A percentile compares a stretch with the other conserved stretches of the same genome.
Evolutionary conservation across 2,329 filamentous ascomycete genomes (phyloP).

Genomic region (Epichloe baconii): DNA sequence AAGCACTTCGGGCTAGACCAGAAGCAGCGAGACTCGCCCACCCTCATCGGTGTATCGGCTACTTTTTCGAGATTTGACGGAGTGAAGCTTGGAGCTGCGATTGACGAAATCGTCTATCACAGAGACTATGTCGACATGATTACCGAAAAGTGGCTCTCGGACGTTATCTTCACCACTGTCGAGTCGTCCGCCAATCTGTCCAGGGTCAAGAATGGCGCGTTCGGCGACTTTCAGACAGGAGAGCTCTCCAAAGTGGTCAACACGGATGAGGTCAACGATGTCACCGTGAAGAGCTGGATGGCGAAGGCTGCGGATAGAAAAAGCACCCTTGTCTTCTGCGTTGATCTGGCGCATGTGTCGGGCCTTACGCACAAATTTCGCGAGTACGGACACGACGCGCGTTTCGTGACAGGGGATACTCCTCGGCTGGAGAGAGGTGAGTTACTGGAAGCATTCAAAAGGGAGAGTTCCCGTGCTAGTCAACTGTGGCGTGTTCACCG

Average conservation of each 20-base stretch:
- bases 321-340: constrained; percentile 89
- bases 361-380: constrained; percentile 67
- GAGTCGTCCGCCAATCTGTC: constrained; percentile 70
- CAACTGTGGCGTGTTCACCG: constrained; percentile 93
- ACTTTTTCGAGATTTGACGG: constrained; percentile 70
- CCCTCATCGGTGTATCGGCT: constrained; percentile 82
- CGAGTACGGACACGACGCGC: constrained; percentile 64
- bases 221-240: constrained; percentile 65
- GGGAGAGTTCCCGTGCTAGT: constrained; percentile 70
- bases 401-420: constrained; percentile 77
- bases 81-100: constrained; percentile 64
- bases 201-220: constrained; percentile 43
- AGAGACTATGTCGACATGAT: constrained; percentile 60
- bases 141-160: constrained; percentile 78
- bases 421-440: constrained; percentile 52
- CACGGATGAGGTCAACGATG: constrained; percentile 64
- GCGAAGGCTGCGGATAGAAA: constrained; percentile 59
- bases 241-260: constrained; percentile 79
- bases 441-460: constrained; percentile 62
- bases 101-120: constrained; percentile 94
- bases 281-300: constrained; percentile 78
- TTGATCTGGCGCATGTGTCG: constrained; percentile 72
- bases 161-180: constrained; percentile 91
- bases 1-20: constrained; percentile 62
- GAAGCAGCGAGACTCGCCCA: constrained; percentile 33